A percentile compares a stretch with the other conserved stretches of the same genome.
Evolutionary conservation across 2,329 filamentous ascomycete species (phyloP).

Genomic region (Anisogramma anomala): DNA sequence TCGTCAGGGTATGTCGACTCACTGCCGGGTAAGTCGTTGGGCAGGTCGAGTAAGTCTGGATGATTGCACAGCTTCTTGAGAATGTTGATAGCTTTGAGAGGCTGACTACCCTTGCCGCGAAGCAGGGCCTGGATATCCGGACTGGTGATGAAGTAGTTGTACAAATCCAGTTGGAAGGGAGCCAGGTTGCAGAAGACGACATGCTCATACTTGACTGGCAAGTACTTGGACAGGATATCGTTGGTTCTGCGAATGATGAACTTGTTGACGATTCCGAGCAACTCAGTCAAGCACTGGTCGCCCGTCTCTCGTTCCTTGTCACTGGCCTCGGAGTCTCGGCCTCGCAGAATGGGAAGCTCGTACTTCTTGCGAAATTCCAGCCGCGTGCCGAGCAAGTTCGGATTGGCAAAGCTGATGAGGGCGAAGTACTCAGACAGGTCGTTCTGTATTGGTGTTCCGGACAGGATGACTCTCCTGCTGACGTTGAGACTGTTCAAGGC

Average conservation of each 20-base stretch:
- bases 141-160: slow-evolving; percentile 94
- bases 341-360: slow-evolving; percentile 82
- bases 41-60: slow-evolving; percentile 77
- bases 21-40: slow-evolving; percentile 75
- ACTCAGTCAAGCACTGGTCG: slow-evolving; percentile 68
- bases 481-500: slow-evolving; percentile 87
- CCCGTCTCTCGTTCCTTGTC: slow-evolving; percentile 73
- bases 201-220: slow-evolving; percentile 97
- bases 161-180: slow-evolving; percentile 83
- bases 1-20: slow-evolving; percentile 74
- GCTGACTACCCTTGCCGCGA: slow-evolving; percentile 87
- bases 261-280: slow-evolving; percentile 82
- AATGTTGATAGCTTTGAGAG: slow-evolving; percentile 89
- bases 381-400: slow-evolving; percentile 76
- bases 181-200: slow-evolving; percentile 96
- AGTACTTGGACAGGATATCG: slow-evolving; percentile 93
- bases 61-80: slow-evolving; percentile 99
- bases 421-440: slow-evolving; percentile 97
- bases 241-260: slow-evolving; percentile 98
- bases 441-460: slow-evolving; percentile 95
- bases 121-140: slow-evolving; percentile 88
- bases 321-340: slow-evolving; percentile 79
- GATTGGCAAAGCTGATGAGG: slow-evolving; percentile 92
- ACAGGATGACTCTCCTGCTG: slow-evolving; percentile 81
- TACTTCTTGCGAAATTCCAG: slow-evolving; percentile 89